A percentile compares a stretch with the other conserved stretches of the same genome.
These are phyloP conservation scores for Limonium bicolor DNA, from an alignment of 148 eudicot species.

Conservation along the genomic window DNA sequence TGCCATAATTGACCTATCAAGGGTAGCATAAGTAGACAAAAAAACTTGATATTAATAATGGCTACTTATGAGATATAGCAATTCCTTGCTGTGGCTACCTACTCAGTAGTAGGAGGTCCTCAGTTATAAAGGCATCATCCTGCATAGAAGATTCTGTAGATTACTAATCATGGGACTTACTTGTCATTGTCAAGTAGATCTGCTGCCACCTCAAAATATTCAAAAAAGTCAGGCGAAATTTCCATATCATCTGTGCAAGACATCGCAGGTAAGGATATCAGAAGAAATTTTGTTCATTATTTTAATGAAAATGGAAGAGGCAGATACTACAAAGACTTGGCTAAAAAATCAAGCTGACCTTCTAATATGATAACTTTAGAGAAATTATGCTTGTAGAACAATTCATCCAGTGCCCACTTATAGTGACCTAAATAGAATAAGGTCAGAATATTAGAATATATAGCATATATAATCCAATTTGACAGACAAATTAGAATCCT, in stretches of 20 bases:
- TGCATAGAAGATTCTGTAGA: too few species aligned
- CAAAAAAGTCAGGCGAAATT: conserved; percentile 90
- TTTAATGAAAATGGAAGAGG: conserved; percentile 3
- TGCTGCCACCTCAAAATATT: conserved; percentile 94
- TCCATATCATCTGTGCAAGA: conserved; percentile 86
- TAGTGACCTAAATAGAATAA: conserved; percentile 62
- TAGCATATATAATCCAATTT: neutral
- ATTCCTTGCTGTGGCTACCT: too few species aligned
- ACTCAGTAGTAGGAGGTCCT: too few species aligned
- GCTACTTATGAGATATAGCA: too few species aligned
- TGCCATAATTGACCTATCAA: conserved; percentile 81
- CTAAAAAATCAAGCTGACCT: conserved; percentile 27
- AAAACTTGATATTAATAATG: too few species aligned
- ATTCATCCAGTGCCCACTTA: conserved; percentile 91
- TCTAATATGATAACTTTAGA: conserved; percentile 83
- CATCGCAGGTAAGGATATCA: conserved; percentile 8
- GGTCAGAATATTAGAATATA: conserved; percentile 1
- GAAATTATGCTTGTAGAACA: conserved; percentile 81
- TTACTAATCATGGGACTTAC: conserved; percentile 19
- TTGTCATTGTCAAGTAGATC: conserved; percentile 75
- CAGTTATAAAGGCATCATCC: too few species aligned
- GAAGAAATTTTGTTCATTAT: conserved; percentile 4
- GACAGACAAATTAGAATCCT: conserved; percentile 9
- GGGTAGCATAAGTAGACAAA: too few species aligned
- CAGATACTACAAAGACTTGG: neutral